phyloP scores from a whole-genome alignment of 2,329 filamentous ascomycete genomes.

The Zasmidium cellare region DNA sequence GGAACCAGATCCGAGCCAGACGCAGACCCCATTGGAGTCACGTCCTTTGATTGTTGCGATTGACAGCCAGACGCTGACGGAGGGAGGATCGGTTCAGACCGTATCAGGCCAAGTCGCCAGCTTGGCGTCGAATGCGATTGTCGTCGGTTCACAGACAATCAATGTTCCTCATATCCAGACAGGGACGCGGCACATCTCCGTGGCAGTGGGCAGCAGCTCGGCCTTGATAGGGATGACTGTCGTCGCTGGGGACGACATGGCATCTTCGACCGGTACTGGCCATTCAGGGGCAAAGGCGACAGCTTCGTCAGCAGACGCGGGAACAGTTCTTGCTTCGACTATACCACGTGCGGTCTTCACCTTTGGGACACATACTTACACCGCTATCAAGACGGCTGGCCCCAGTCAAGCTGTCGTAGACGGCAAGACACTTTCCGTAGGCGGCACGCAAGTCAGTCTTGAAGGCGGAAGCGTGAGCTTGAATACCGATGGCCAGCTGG shows the following conservation, averaged over 20 bases:
- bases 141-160: too few relatives aligned
- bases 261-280: too few relatives aligned
- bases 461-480: not conserved
- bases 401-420: not conserved
- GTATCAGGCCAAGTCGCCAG: not conserved
- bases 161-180: too few relatives aligned
- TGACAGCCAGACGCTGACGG: not conserved
- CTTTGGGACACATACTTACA: constrained; percentile 2
- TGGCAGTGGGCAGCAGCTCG: not conserved
- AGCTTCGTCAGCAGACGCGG: not conserved
- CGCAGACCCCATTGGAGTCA: too few relatives aligned
- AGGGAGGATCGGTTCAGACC: not conserved
- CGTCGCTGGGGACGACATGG: too few relatives aligned
- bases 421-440: not conserved
- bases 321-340: not conserved
- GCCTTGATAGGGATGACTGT: not conserved
- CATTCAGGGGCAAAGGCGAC: too few relatives aligned
- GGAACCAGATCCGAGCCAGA: too few relatives aligned
- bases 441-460: not conserved
- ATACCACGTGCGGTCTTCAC: not conserved
- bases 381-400: not conserved
- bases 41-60: not conserved
- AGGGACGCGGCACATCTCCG: too few relatives aligned
- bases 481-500: too few relatives aligned
- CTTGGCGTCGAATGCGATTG: not conserved